These are phyloP conservation scores for Cinnamomum chago DNA, from an alignment of 164 flowering plant genomes.

Conservation along the genomic window DNA sequence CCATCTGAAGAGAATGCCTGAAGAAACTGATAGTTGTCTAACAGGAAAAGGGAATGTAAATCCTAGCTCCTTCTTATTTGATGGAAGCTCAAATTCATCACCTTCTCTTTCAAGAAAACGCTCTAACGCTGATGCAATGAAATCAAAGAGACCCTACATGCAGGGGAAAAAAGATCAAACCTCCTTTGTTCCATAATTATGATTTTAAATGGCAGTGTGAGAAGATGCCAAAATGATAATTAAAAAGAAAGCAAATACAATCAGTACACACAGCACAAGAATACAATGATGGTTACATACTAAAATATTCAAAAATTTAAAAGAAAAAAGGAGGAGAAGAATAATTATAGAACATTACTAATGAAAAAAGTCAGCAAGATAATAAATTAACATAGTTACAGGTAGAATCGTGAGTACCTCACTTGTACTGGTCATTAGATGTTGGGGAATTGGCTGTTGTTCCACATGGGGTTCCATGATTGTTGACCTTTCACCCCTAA, in stretches of 20 bases:
- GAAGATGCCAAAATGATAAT: not conserved
- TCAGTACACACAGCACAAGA: not conserved
- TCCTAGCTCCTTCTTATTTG: conserved; percentile 59
- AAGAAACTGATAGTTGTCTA: conserved; percentile 63
- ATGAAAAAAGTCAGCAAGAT: no score
- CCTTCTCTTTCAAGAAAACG: conserved; percentile 64
- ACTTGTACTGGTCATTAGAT: conserved; percentile 69
- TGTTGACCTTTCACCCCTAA: conserved; percentile 56
- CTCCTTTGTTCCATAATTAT: not conserved
- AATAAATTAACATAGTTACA: no score
- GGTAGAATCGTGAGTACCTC: conserved; percentile 43
- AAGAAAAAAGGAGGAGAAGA: not conserved
- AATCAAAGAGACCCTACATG: conserved; percentile 82
- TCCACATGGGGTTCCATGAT: conserved; percentile 49
- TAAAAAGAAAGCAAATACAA: no score
- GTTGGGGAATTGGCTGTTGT: conserved; percentile 56
- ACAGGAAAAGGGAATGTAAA: conserved; percentile 94
- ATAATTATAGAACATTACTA: no score
- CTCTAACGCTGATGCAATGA: conserved; percentile 60
- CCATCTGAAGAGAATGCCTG: conserved; percentile 82
- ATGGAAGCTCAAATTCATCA: conserved; percentile 25
- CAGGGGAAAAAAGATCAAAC: not conserved
- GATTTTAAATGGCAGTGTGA: not conserved
- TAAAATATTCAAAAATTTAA: not conserved
- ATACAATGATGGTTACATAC: not conserved